Conservation (phyloP, 176 grass and related monocot species). For the Carex parvula region DNA sequence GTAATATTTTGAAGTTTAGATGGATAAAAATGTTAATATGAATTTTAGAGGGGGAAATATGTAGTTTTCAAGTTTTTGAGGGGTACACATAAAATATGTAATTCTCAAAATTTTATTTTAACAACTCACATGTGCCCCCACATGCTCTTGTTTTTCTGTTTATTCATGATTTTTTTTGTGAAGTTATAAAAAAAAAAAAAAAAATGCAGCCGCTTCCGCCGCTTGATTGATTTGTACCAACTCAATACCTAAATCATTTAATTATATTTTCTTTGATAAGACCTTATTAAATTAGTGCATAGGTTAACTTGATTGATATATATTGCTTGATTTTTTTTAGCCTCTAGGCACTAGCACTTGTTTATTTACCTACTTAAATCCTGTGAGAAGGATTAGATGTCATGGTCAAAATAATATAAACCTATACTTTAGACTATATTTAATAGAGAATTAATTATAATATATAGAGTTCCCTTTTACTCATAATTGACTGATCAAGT, state of each 20-base stretch:
- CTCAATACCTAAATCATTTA: slow-evolving; percentile 17
- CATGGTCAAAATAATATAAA: neutral
- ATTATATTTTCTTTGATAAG: neutral
- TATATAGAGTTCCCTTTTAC: neutral
- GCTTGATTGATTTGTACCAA: slow-evolving; percentile 23
- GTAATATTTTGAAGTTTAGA: too few relatives aligned
- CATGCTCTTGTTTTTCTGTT: slow-evolving; percentile 19
- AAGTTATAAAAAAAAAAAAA: neutral
- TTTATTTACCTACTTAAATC: slow-evolving; percentile 3
- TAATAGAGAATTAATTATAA: neutral
- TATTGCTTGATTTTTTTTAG: neutral
- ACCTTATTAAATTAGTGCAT: neutral
- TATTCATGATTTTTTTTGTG: neutral
- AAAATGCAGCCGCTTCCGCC: slow-evolving; percentile 1
- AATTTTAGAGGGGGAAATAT: too few relatives aligned
- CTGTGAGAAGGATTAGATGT: neutral
- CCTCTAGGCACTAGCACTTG: slow-evolving; percentile 2
- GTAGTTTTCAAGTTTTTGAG: too few relatives aligned
- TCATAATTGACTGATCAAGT: neutral
- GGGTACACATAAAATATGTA: neutral
- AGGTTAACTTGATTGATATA: slow-evolving; percentile 2
- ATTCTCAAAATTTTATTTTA: neutral
- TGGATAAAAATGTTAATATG: too few relatives aligned
- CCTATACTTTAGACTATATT: neutral
- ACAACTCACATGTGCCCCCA: slow-evolving; percentile 26